Conservation (phyloP, 2,329 filamentous ascomycete genomes). For the Dothidotthia symphoricarpi region DNA sequence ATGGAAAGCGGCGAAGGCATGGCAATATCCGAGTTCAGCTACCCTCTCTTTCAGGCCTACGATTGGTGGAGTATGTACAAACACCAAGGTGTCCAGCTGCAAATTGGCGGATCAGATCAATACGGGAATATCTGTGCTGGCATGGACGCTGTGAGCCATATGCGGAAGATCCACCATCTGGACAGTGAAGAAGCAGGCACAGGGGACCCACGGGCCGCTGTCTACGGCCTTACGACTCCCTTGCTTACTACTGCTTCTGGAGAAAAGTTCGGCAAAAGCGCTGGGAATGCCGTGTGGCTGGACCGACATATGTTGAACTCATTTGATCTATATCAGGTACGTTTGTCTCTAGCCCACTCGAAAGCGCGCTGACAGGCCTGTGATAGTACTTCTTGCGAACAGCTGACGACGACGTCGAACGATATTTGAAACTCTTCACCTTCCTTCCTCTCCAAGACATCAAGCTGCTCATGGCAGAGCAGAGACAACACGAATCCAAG, state of each 20-base stretch:
- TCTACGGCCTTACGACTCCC: constrained; percentile 86
- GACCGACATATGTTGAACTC: constrained; percentile 74
- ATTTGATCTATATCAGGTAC: constrained; percentile 78
- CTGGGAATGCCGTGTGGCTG: constrained; percentile 92
- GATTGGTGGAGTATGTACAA: constrained; percentile 91
- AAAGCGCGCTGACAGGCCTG: neutral
- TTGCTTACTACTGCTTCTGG: constrained; percentile 82
- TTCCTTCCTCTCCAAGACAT: constrained; percentile 77
- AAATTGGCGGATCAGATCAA: constrained; percentile 94
- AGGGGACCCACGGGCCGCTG: constrained; percentile 47
- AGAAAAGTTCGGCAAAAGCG: constrained; percentile 90
- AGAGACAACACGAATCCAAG: constrained; percentile 65
- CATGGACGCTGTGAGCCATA: constrained; percentile 77
- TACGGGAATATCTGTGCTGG: constrained; percentile 94
- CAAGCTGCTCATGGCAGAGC: constrained; percentile 63
- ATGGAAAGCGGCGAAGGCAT: constrained; percentile 86
- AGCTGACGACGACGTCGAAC: constrained; percentile 76
- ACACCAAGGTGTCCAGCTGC: constrained; percentile 68
- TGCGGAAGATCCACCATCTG: constrained; percentile 50
- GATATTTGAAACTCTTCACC: constrained; percentile 83
- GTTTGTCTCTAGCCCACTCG: constrained; percentile 8
- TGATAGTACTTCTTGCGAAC: constrained; percentile 77
- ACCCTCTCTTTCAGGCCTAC: constrained; percentile 91
- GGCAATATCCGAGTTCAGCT: constrained; percentile 90
- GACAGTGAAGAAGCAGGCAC: constrained; percentile 11